Evolutionary conservation across 495 filamentous ascomycete species (phyloP), one percentile per base, ranked within the genome.

Genomic region (Penicillium subrubescens): DNA sequence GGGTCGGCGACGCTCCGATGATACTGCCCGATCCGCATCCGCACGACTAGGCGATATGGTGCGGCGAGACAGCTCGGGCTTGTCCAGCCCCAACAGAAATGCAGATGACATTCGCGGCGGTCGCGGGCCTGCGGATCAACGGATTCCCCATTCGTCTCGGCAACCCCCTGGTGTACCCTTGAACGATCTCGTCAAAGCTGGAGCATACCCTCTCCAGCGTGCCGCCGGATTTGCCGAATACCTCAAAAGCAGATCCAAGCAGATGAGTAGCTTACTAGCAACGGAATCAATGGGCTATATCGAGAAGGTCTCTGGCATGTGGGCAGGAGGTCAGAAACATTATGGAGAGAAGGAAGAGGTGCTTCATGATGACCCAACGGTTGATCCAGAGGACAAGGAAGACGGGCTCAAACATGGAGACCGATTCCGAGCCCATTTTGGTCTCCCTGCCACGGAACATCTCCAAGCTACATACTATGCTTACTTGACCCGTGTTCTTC

Each of bases 261-360:
- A 88, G 43, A 93, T 98, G 89, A 94, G 92, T 62, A 92, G 80
- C 61, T 81, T 97, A 29, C 73, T 99, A 25, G 93, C 96, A 34
- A 92, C 90, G 3, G 93, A 97, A 71, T 96, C 95, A 2, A 98
- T 97, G 92, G 92, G 92, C 19, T 99, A 99, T 73, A 88, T 97
- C 33, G 94, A 96, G 68, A 97, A 97, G 71, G 94, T 98, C 0
- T 97, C 94, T 5, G 95, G 93, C 41, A 98, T 98, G 92, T 96
- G 95, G 90, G 89, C 92, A 60, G 95, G 95, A 34, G 92, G 92
- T 19, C 89, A 89, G 71, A 91, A 88, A 69, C 95, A 99, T 75
- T 99, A 97, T 67, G 86, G 89, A 21, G 90, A 94, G 34, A 84
- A 85, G 3, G 84, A 90, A 70, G 90, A 87, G 41, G 78, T 92